These are phyloP conservation scores for Pistacia atlantica DNA, from an alignment of 345 rosid species.

Conservation along the genomic window DNA sequence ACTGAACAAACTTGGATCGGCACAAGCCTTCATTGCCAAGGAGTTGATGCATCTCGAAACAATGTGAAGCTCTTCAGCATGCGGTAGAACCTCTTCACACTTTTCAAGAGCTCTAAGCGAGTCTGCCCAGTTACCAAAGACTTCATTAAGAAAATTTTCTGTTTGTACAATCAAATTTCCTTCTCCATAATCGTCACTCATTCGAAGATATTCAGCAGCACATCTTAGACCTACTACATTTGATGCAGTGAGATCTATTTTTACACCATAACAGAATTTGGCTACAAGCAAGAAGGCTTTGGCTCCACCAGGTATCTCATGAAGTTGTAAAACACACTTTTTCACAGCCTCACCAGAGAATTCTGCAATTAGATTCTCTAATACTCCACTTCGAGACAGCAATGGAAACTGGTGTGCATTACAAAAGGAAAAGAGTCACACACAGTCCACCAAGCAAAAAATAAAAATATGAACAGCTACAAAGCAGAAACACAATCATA, in stretches of 20 bases:
- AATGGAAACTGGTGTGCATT: conserved; percentile 69
- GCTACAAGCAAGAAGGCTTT: conserved; percentile 71
- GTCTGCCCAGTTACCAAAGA: conserved; percentile 67
- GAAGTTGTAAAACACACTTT: conserved; percentile 53
- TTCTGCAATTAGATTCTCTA: conserved; percentile 56
- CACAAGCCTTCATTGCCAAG: conserved; percentile 77
- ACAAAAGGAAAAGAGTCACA: conserved; percentile 7
- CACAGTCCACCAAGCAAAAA: conserved; percentile 11
- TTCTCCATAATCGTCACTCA: conserved; percentile 74
- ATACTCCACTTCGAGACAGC: conserved; percentile 78
- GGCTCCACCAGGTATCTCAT: conserved; percentile 82
- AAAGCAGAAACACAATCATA: conserved; percentile 1
- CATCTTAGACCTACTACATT: conserved; percentile 76
- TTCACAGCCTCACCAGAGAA: conserved; percentile 38
- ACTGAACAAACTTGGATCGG: conserved; percentile 60
- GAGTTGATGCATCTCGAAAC: conserved; percentile 79
- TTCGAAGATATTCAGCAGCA: conserved; percentile 83
- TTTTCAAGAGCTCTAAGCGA: conserved; percentile 71
- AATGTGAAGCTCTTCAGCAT: conserved; percentile 78
- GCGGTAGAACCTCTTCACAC: conserved; percentile 59
- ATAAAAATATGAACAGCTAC: neutral
- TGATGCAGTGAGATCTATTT: conserved; percentile 59
- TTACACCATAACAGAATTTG: conserved; percentile 83
- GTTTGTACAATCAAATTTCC: conserved; percentile 72
- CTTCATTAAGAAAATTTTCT: conserved; percentile 63